phyloP scores from a whole-genome alignment of 2,329 filamentous ascomycete genomes.

The Fusarium albidum region DNA sequence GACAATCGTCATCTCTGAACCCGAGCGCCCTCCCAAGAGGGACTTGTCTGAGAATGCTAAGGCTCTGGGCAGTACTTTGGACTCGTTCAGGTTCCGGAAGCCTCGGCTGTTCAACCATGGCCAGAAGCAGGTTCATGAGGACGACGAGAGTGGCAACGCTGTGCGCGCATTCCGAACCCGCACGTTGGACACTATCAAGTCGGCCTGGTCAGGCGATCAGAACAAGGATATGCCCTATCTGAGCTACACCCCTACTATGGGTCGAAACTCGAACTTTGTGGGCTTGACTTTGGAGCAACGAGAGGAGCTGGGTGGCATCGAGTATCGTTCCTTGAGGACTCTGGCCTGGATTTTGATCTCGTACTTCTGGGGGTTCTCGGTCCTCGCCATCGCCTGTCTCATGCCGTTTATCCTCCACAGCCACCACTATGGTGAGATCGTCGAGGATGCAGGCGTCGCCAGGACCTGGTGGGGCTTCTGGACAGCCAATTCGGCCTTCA shows the following conservation, averaged over 20 bases:
- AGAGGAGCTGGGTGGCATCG: conserved; percentile 94
- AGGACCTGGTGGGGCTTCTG: conserved; percentile 93
- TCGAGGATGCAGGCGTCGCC: conserved; percentile 68
- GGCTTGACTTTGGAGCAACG: conserved; percentile 89
- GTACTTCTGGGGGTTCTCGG: conserved; percentile 86
- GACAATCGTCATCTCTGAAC: conserved; percentile 74
- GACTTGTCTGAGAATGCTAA: conserved; percentile 53
- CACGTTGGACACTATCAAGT: conserved; percentile 68
- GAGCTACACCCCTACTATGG: conserved; percentile 92
- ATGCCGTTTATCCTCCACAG: conserved; percentile 81
- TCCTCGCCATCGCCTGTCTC: conserved; percentile 77
- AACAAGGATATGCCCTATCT: conserved; percentile 82
- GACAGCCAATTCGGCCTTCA: conserved; percentile 87
- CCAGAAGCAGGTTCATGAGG: conserved; percentile 50
- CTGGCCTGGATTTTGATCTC: conserved; percentile 78
- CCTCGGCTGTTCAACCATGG: conserved; percentile 49
- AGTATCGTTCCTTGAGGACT: conserved; percentile 91
- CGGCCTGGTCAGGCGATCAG: conserved; percentile 62
- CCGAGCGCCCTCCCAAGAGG: conserved; percentile 52
- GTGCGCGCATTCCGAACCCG: conserved; percentile 48
- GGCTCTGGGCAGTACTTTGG: conserved; percentile 50
- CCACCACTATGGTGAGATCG: conserved; percentile 67
- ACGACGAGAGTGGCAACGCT: conserved; percentile 40
- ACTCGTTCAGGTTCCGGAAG: conserved; percentile 54
- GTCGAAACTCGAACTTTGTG: conserved; percentile 91